These are phyloP conservation scores for Cylindricascospora bacillispora DNA, from an alignment of 1,139 yeast genomes.

Conservation along the genomic window DNA sequence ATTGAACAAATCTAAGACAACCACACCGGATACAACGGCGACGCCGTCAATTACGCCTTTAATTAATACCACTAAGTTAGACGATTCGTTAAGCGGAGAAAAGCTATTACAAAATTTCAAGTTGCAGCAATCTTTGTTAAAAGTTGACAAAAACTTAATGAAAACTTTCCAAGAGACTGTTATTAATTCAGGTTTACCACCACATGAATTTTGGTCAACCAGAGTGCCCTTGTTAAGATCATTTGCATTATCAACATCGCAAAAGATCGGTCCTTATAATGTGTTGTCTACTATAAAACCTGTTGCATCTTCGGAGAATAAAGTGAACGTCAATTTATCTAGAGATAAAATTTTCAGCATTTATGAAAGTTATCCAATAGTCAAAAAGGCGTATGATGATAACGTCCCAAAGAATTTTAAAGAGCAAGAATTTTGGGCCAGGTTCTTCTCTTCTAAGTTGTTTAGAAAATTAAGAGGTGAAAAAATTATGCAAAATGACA, in stretches of 20 bases:
- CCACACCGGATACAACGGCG: constrained; percentile 5
- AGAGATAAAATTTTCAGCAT: constrained; percentile 83
- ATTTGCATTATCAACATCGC: constrained; percentile 71
- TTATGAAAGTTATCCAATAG: constrained; percentile 85
- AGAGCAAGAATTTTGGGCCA: constrained; percentile 95
- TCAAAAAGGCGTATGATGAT: constrained; percentile 80
- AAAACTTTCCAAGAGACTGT: constrained; percentile 81
- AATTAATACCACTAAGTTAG: constrained; percentile 29
- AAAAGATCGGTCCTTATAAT: constrained; percentile 86
- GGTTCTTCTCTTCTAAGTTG: constrained; percentile 81
- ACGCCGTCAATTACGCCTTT: constrained; percentile 18
- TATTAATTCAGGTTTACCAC: constrained; percentile 62
- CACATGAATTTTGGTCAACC: constrained; percentile 80
- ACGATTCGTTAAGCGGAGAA: constrained; percentile 34
- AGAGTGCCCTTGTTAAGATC: constrained; percentile 71
- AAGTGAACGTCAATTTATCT: constrained; percentile 84
- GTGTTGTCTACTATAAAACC: constrained; percentile 90
- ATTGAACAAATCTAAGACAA: constrained; percentile 24
- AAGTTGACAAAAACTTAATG: constrained; percentile 59
- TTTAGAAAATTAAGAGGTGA: constrained; percentile 88
- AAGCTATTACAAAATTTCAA: constrained; percentile 54
- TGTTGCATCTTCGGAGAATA: constrained; percentile 77
- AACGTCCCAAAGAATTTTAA: constrained; percentile 69
- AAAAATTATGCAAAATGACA: constrained; percentile 55
- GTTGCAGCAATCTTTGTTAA: constrained; percentile 64